phyloP scores from a whole-genome alignment of 805 yeast species.

The Cyberlindnera suaveolens region DNA sequence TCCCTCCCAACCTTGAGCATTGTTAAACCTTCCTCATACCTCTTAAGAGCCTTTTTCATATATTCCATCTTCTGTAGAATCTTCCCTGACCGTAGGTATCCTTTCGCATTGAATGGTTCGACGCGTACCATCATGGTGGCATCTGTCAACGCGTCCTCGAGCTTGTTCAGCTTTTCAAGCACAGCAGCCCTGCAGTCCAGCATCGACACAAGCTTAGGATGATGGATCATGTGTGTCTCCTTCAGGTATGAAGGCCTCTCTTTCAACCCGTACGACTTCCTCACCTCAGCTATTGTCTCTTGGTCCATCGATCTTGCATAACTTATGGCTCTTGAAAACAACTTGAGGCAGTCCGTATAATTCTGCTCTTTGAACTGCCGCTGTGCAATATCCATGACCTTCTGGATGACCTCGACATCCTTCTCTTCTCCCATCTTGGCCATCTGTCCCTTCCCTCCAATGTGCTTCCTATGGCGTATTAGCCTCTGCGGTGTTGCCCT shows the following conservation, averaged over 20 bases:
- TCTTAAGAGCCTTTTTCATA: conserved; percentile 5
- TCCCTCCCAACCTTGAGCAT: conserved; percentile 10
- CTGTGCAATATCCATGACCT: conserved; percentile 12
- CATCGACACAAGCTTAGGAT: conserved; percentile 19
- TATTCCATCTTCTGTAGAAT: conserved; percentile 5
- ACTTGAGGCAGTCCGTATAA: conserved; percentile 11
- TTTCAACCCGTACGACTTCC: conserved; percentile 11
- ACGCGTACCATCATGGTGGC: conserved; percentile 11
- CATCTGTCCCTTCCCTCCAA: neutral
- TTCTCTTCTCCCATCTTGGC: neutral
- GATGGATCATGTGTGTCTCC: conserved; percentile 6
- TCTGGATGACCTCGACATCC: conserved; percentile 4
- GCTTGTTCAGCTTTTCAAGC: conserved; percentile 11
- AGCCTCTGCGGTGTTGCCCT: neutral
- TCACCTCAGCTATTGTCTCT: conserved; percentile 2
- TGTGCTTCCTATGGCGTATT: neutral
- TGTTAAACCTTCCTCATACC: conserved; percentile 7
- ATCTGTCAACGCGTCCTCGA: conserved; percentile 14
- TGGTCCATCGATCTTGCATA: conserved; percentile 17
- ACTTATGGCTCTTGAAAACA: conserved; percentile 15
- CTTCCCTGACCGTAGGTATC: conserved; percentile 18
- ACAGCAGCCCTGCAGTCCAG: conserved; percentile 22
- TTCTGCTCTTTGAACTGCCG: conserved; percentile 10
- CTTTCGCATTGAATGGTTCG: conserved; percentile 22
- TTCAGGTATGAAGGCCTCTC: conserved; percentile 12